These are phyloP conservation scores for Termitomyces sp. DNA, from an alignment of 768 basidiomycete species.

Conservation along the genomic window DNA sequence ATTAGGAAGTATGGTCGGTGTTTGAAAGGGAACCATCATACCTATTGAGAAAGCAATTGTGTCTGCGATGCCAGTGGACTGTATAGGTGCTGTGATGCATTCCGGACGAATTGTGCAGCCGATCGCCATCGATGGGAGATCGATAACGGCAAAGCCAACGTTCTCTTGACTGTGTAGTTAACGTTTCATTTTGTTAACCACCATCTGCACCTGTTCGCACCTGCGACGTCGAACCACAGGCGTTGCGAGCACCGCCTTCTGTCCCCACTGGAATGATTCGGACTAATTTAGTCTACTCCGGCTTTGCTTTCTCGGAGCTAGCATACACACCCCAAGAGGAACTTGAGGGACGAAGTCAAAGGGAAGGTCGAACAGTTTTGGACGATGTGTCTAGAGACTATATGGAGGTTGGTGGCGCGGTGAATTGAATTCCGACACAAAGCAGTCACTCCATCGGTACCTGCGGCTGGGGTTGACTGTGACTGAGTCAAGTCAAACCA, in stretches of 20 bases:
- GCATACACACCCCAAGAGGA: not conserved
- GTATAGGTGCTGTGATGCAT: not conserved
- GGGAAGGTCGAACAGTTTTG: not conserved
- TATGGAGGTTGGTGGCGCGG: conserved; percentile 7
- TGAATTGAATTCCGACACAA: not conserved
- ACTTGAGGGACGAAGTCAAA: not conserved
- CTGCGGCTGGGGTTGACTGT: conserved; percentile 16
- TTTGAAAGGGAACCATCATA: not conserved
- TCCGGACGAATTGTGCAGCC: conserved; percentile 2
- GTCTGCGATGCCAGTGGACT: not conserved
- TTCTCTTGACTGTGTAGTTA: not conserved
- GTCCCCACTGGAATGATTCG: not conserved
- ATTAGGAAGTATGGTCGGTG: not conserved
- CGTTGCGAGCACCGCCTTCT: not conserved
- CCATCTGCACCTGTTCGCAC: not conserved
- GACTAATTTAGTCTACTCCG: not conserved
- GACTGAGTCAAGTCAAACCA: conserved; percentile 15
- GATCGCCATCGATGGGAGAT: conserved; percentile 14
- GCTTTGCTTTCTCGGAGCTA: not conserved
- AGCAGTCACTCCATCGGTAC: conserved; percentile 6
- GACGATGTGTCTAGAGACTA: not conserved
- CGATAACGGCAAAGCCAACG: conserved; percentile 12
- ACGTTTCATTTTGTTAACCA: conserved; percentile 1
- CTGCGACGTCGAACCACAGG: not conserved
- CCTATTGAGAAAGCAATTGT: not conserved